A percentile compares a stretch with the other conserved stretches of the same genome.
Conservation (phyloP, 768 basidiomycete genomes). For the Leccinum broughii region DNA sequence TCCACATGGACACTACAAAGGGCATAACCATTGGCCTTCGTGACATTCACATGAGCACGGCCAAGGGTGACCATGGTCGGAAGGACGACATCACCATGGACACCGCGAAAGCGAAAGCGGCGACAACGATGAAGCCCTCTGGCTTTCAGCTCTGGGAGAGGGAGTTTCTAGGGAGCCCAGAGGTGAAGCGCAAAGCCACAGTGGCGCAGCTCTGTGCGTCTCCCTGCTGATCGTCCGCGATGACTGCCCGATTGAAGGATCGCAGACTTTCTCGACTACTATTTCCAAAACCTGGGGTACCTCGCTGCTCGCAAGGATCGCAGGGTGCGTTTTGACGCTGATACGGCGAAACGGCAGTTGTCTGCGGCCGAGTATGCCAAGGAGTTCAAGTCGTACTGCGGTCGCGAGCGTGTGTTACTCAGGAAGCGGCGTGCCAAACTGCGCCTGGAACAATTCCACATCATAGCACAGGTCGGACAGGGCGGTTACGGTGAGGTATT, state of each 20-base stretch:
- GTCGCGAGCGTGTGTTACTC: slow-evolving; percentile 90
- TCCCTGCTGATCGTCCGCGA: slow-evolving; percentile 7
- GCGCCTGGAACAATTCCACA: slow-evolving; percentile 93
- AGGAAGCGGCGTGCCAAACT: slow-evolving; percentile 91
- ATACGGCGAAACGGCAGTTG: slow-evolving; percentile 71
- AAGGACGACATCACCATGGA: slow-evolving; percentile 68
- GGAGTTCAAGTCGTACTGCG: slow-evolving; percentile 92
- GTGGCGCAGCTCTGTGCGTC: slow-evolving; percentile 92
- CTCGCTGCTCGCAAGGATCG: slow-evolving; percentile 84
- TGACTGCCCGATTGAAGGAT: slow-evolving; percentile 12
- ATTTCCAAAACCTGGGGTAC: slow-evolving; percentile 94
- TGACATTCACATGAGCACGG: slow-evolving; percentile 66
- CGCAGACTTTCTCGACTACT: slow-evolving; percentile 95
- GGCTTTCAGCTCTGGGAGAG: slow-evolving; percentile 79
- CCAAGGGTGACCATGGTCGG: slow-evolving; percentile 47
- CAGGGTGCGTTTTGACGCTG: slow-evolving; percentile 76
- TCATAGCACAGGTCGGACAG: slow-evolving; percentile 98
- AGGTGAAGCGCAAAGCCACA: slow-evolving; percentile 93
- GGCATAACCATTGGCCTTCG: slow-evolving; percentile 47
- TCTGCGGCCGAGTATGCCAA: slow-evolving; percentile 55
- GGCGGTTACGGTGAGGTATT: slow-evolving; percentile 99
- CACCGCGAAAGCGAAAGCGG: slow-evolving; percentile 32
- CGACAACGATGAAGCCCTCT: slow-evolving; percentile 50
- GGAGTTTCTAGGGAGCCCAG: slow-evolving; percentile 78
- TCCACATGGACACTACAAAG: slow-evolving; percentile 82